Evolutionary conservation across 2,329 filamentous ascomycete genomes (phyloP), one percentile per base, ranked within the genome.

Genomic region (Juglanconis sp.): DNA sequence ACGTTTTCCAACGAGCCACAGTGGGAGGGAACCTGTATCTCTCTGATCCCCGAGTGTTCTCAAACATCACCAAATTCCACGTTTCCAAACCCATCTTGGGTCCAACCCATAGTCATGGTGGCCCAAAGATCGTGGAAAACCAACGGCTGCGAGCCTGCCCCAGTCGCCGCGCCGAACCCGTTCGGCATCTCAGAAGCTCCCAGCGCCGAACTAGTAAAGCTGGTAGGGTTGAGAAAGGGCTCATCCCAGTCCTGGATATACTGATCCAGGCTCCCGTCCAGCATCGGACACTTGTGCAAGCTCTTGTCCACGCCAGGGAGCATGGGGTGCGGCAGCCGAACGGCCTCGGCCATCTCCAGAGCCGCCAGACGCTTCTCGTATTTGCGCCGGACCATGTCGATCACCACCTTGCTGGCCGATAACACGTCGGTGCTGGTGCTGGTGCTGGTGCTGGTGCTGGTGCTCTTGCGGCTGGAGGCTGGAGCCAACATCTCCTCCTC

Each of bases 201-300:
- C 24, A 48, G 17, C 32, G 24, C 30, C 15, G 57, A n/a, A 46
- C 48, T 50, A 11, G 32, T 5, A 7, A 56, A 36, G 24, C 36
- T 54, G 31, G 51, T 49, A 31, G 67, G 60, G 50, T 53, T 66
- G 13, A 63, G 53, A 58, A 64, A 74, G 57, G 53, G 69, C 6
- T 76, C 75, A 34, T 79, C 76, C 80, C 80, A 83, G 31, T 74
- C 65, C 0, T 75, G 71, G 32, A 81, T 69, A 51, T 78, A 81
- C 36, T 71, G 65, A n/a, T 81, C 76, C 60, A 83, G 63, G 59
- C 74, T 81, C 8, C 76, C 79, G 63, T 84, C 80, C 46, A 83
- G 70, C 77, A 84, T 80, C 13, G 81, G 81, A 61, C 81, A 84
- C 4, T 70, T 72, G 30, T 31, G 50, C 1, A 57, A 11, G 17